Base-by-base conservation (phyloP, 2,329 filamentous ascomycete genomes). In the Penicillium verrucosum region DNA sequence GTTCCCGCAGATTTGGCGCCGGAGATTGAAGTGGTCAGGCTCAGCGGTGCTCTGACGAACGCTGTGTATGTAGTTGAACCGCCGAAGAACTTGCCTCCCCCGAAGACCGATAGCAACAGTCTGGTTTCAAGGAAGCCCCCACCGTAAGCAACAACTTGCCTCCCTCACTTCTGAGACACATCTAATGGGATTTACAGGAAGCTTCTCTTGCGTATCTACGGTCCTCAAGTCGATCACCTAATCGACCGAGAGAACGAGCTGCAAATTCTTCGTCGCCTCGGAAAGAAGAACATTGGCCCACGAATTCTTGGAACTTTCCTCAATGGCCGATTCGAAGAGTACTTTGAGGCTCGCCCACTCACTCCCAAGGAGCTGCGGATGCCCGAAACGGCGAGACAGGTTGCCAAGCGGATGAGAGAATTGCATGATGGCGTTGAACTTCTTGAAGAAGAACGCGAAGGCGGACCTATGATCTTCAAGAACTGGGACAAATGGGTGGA, bases 341-440 rank as follows among this genome's bases (percentile, higher is more conserved):
- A 87, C 70, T 89, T 97, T 71, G 85, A 96, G 69, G 92, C 94
- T 0, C 85, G 85, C 37, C 87, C 94, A 0, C 82, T 99, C 41
- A 93, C 87, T 0, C 82, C 88, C 0, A 80, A 83, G 27, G 89
- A 96, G 63, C 76, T 99, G 44, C 87, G 90, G 37, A 85, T 90
- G 32, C 84, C 90, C 0, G 89, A 91, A 48, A 97, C 90, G 0
- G 95, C 89, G 34, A 89, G 85, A 68, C 90, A 96, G 70, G 99
- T 99, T 69, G 93, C 94, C 12, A 97, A 97, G 80, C 89, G 94
- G 49, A 96, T 99, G 91, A 84, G 92, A 60, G 94, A 99, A 74
- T 81, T 99, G 36, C 94, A 99, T 68, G 90, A 96, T 51, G 94
- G 94, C 0, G 88, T 99, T 60, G 92, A 97, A 29, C 79, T 99